phyloP scores from a whole-genome alignment of 495 filamentous ascomycete species.

The Penicillium waksmanii region DNA sequence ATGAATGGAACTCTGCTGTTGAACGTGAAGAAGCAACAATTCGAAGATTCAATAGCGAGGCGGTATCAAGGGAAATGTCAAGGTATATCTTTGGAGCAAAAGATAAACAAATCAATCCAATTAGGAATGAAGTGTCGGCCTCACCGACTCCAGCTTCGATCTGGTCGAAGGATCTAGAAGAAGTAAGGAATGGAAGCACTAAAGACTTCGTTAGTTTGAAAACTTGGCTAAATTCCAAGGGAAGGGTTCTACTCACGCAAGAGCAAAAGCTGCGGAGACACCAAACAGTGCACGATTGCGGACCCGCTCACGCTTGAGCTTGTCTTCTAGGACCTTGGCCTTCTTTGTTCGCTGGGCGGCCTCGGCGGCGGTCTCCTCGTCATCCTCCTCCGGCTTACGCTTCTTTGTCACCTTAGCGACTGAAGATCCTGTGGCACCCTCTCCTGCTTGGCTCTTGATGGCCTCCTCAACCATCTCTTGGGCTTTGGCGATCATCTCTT shows the following conservation, averaged over 20 bases:
- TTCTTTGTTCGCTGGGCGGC: conserved; percentile 67
- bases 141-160: background rate
- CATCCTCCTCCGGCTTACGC: conserved; percentile 76
- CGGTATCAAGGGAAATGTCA: conserved; percentile 10
- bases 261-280: conserved; percentile 77
- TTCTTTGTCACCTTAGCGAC: conserved; percentile 62
- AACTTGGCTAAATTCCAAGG: background rate
- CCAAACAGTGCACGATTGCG: conserved; percentile 82
- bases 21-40: conserved; percentile 3
- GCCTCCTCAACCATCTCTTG: conserved; percentile 89
- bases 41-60: conserved; percentile 8
- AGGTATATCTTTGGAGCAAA: background rate
- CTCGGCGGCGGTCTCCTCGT: conserved; percentile 55
- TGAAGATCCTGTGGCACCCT: conserved; percentile 37
- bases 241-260: conserved; percentile 71
- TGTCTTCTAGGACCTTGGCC: conserved; percentile 70
- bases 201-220: conserved; percentile 25
- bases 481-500: conserved; percentile 81
- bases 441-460: conserved; percentile 54
- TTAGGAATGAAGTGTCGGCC: background rate
- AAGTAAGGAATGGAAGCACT: conserved; percentile 55
- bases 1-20: conserved; percentile 11
- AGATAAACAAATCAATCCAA: conserved; percentile 2
- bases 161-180: conserved; percentile 31
- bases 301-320: conserved; percentile 80